Evolutionary conservation across 1,139 yeast genomes (phyloP).

Genomic region (Protomyces pachydermus): DNA sequence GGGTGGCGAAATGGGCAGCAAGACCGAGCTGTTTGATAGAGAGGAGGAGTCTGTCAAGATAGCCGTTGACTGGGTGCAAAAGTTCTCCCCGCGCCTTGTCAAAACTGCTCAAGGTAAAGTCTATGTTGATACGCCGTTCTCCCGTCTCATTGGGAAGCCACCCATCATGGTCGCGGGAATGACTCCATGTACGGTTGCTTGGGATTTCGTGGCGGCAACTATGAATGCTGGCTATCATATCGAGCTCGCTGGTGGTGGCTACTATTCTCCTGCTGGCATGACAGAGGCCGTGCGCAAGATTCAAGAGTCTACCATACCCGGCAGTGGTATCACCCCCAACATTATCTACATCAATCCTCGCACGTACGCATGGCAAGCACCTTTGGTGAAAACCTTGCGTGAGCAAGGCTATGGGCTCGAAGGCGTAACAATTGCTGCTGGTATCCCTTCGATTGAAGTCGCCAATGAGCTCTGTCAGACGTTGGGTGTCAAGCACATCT

Average conservation of each 20-base stretch:
- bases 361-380: conserved; percentile 98
- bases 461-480: conserved; percentile 93
- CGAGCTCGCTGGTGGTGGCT: conserved; percentile 99
- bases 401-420: conserved; percentile 92
- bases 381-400: conserved; percentile 82
- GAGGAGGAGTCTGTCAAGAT: conserved; percentile 61
- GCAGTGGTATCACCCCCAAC: conserved; percentile 85
- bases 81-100: conserved; percentile 78
- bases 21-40: conserved; percentile 85
- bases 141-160: conserved; percentile 86
- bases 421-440: conserved; percentile 96
- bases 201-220: conserved; percentile 88
- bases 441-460: conserved; percentile 97
- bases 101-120: conserved; percentile 58
- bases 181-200: conserved; percentile 97
- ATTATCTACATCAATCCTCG: conserved; percentile 94
- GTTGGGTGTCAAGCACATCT: conserved; percentile 86
- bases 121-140: conserved; percentile 88
- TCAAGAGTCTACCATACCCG: conserved; percentile 56
- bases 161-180: conserved; percentile 98
- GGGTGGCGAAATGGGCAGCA: conserved; percentile 85
- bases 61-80: conserved; percentile 87
- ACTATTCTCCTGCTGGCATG: conserved; percentile 68
- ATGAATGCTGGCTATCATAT: conserved; percentile 95
- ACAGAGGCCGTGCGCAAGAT: conserved; percentile 71